Base-by-base conservation (phyloP, 1,139 yeast species). In the Starmera stellimalicola region DNA sequence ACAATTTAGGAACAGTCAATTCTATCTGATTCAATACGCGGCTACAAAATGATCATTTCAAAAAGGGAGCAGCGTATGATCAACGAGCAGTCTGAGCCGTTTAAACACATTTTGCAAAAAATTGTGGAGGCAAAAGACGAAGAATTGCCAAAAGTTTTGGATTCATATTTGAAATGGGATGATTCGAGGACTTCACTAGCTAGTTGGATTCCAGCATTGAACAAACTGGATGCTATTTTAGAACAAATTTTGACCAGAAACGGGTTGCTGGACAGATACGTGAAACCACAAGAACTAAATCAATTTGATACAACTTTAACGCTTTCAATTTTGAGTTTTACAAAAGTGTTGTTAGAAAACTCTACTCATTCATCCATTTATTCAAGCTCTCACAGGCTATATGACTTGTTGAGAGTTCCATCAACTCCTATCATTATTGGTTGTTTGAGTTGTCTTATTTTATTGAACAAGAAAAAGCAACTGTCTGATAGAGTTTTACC, bases 191-290 rank as follows among this genome's bases (percentile, higher is more conserved):
- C 85, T 19, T 88, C 83, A 44, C 56, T 88, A 30, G 70, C 70
- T 43, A 79, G 77, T 40, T 88, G 95, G 94, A 69, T 83, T 16
- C 70, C 79, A 0, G 73, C 84, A 2, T 62, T 88, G 44, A 81
- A 87, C 54, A 65, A 79, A 44, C 75, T 87, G 47, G 96, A 87
- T 51, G 68, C 63, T 11, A 66, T 83, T 15, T 60, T 84, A 37
- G 82, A 77, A 35, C 45, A 47, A 5, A 58, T 68, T 27, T 70
- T 80, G 18, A 55, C 57, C 11, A 71, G 71, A 41, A 81, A 84
- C 48, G 66, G 63, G 6, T 65, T 81, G 30, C 63, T 62, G 22
- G 62, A 65, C 14, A 71, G 67, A n/a, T 52, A 49, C 39, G 66
- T 69, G 8, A 62, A 56, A 36, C 63, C 82, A 26, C 57, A 57